Percentiles rank a stretch among this genome's conserved stretches.
These are phyloP conservation scores for Groenewaldozyma auringiensis DNA, from an alignment of 1,139 yeast species.

Conservation along the genomic window DNA sequence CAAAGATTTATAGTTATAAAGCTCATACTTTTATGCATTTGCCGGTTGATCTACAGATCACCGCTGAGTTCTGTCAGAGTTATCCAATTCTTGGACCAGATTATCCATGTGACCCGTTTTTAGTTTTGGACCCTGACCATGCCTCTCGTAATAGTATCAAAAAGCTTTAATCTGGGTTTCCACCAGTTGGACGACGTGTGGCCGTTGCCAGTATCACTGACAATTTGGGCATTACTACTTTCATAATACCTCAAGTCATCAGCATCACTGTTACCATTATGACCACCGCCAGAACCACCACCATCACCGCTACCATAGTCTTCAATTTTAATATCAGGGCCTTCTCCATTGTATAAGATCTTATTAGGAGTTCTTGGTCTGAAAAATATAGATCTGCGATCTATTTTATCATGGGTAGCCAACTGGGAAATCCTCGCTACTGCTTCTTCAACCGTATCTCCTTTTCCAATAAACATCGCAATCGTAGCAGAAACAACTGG, in stretches of 20 bases:
- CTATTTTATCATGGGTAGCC: slow-evolving; percentile 23
- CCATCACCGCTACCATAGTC: not conserved
- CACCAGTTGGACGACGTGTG: not conserved
- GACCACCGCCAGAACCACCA: not conserved
- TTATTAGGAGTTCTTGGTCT: slow-evolving; percentile 43
- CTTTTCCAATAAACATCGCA: slow-evolving; percentile 56
- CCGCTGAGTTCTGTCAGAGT: too few relatives aligned
- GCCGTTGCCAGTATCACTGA: not conserved
- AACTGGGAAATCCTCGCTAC: slow-evolving; percentile 24
- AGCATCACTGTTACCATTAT: not conserved
- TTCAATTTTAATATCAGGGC: not conserved
- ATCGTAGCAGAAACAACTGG: slow-evolving; percentile 72
- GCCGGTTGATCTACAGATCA: too few relatives aligned
- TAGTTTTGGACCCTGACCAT: too few relatives aligned
- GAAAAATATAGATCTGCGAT: slow-evolving; percentile 28
- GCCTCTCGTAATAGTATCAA: too few relatives aligned
- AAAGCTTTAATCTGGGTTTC: too few relatives aligned
- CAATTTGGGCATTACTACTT: not conserved
- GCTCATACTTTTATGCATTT: too few relatives aligned
- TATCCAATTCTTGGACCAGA: too few relatives aligned
- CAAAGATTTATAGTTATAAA: too few relatives aligned
- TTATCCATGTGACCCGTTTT: too few relatives aligned
- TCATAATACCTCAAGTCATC: not conserved
- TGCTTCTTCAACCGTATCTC: slow-evolving; percentile 34
- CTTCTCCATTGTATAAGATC: slow-evolving; percentile 36